Conservation (phyloP, 208 protist genomes). For the Acanthamoeba quina region DNA sequence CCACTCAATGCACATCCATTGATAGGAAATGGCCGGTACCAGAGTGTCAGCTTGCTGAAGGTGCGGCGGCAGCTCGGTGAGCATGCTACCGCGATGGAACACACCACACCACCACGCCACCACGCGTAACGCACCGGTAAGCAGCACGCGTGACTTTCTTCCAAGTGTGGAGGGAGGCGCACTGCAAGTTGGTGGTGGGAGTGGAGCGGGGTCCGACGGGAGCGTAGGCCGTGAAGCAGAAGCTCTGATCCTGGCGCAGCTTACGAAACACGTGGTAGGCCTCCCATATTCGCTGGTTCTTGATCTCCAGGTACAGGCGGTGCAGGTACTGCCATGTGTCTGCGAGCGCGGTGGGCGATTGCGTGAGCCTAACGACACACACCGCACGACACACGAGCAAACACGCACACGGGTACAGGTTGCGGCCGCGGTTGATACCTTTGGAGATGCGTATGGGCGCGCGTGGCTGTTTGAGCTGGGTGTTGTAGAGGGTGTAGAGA, state of each 20-base stretch:
- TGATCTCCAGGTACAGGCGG: constrained; percentile 7
- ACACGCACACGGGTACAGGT: neutral
- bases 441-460: constrained; percentile 12
- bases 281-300: constrained; percentile 34
- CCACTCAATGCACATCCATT: too few relatives aligned
- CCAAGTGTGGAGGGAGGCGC: neutral
- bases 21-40: neutral
- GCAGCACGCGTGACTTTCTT: neutral
- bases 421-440: neutral
- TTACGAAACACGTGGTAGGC: constrained; percentile 32
- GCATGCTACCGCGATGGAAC: neutral
- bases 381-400: neutral
- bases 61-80: neutral
- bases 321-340: constrained; percentile 17
- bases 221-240: constrained; percentile 35
- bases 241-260: constrained; percentile 23
- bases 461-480: neutral
- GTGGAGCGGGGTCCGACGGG: neutral
- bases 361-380: neutral
- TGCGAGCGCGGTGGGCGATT: neutral
- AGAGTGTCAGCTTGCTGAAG: constrained; percentile 14
- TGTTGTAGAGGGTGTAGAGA: constrained; percentile 45
- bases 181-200: neutral
- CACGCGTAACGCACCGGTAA: neutral
- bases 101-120: neutral